Base-by-base conservation (phyloP, 768 basidiomycete species). In the Leucocoprinus leucothites region DNA sequence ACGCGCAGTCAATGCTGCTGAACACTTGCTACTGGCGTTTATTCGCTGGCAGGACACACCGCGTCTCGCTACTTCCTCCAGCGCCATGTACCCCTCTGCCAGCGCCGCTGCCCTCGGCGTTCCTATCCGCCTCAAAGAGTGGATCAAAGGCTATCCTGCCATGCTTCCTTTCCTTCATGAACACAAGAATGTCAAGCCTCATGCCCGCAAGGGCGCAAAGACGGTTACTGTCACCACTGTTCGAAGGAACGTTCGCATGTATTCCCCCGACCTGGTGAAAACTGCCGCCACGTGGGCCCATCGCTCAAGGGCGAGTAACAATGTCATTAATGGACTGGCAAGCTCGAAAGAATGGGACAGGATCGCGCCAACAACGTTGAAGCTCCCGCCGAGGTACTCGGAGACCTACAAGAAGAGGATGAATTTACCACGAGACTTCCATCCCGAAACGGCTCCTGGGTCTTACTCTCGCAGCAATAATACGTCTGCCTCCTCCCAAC, bases 1-100 rank as follows among this genome's bases (percentile, higher is more conserved):
- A 28, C 86, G 89, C 43, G 80, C 91, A 14, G 86, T 87, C 3
- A 84, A 86, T 34, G 96, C 95, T 1, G 90, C 89, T 62, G 96
- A 99, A 66, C 96, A 99, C 61, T 75, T 99, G 47, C 74, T 98
- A n/a, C 81, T 98, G 11, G 81, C 91, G 0, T 96, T 88, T 68
- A 87, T 98, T 56, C 84, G 95, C 26, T 89, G 85, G 76, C 86
- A 92, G 62, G 84, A 88, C 56, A 75, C 81, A 3, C 79, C 82
- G 24, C 74, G 73, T 21, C 62, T 70, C 2, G 63, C 67, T 11
- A 34, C 60, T 34, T 38, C 67, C 35, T 31, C 71, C 38, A 68
- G 67, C 53, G 65, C 69, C 45, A 69, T 63, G 28, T 61, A 66
- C 48, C 59, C 71, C 11, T 74, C 77, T 28, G 78, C 75, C 3